phyloP scores from a whole-genome alignment of 2,329 filamentous ascomycete genomes.

The Cladosporium halotolerans region DNA sequence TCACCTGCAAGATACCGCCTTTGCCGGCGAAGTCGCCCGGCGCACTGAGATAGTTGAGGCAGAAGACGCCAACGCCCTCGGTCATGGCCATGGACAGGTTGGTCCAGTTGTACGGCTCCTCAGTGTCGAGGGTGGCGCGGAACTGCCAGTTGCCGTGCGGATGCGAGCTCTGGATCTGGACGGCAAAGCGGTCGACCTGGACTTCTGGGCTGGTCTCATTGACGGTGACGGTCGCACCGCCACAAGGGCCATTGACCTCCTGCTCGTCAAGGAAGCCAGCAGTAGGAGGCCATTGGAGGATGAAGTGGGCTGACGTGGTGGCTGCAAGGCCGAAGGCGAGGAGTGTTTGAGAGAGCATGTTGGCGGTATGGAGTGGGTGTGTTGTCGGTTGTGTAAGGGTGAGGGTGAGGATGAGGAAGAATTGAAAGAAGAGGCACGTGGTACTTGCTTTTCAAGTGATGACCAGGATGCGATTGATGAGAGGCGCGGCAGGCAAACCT shows the following conservation, averaged over 20 bases:
- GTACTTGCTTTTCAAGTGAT: too few species aligned
- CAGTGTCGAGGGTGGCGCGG: conserved; percentile 23
- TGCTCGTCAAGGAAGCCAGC: conserved; percentile 26
- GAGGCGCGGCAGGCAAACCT: too few species aligned
- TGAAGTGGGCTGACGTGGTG: conserved; percentile 38
- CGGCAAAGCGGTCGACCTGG: conserved; percentile 25
- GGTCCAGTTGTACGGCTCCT: conserved; percentile 27
- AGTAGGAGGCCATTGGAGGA: conserved; percentile 33
- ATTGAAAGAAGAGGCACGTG: too few species aligned
- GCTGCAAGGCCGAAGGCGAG: conserved; percentile 23
- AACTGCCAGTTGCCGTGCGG: conserved; percentile 24
- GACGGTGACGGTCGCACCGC: conserved; percentile 21
- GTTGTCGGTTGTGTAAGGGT: neutral
- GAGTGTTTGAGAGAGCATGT: conserved; percentile 14
- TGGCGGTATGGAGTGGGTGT: neutral
- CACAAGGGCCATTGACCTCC: conserved; percentile 24
- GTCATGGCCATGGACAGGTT: conserved; percentile 22
- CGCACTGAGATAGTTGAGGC: conserved; percentile 21
- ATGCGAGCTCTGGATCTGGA: conserved; percentile 24
- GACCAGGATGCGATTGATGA: too few species aligned
- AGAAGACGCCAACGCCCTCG: conserved; percentile 25
- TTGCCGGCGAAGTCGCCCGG: conserved; percentile 24
- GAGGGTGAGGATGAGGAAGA: neutral
- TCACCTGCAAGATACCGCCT: conserved; percentile 26
- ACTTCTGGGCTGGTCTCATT: conserved; percentile 21